Conservation (phyloP, 768 basidiomycete species). For the Xerocomus brunneocitrinus region DNA sequence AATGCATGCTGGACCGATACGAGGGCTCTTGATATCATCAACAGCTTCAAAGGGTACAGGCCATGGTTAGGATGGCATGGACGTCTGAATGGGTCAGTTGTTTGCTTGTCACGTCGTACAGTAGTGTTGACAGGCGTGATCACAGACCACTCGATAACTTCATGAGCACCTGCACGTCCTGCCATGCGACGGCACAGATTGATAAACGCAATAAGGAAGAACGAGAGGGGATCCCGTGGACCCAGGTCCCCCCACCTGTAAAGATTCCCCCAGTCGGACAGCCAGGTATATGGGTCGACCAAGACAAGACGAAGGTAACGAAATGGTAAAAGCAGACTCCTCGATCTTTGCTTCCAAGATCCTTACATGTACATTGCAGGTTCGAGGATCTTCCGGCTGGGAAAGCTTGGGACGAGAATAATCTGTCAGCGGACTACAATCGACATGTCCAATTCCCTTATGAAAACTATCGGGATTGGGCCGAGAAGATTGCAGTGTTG, state of each 20-base stretch:
- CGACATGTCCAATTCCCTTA: background rate
- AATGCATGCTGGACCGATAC: background rate
- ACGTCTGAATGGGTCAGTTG: background rate
- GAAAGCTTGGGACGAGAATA: background rate
- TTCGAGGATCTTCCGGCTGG: background rate
- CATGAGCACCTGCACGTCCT: background rate
- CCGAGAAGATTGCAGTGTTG: too few relatives aligned
- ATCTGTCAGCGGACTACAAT: background rate
- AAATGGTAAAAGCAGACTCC: background rate
- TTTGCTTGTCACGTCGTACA: background rate
- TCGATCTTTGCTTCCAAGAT: background rate
- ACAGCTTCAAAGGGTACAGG: background rate
- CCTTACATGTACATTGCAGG: background rate
- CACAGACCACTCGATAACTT: background rate
- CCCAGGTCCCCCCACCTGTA: background rate
- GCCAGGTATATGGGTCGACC: background rate
- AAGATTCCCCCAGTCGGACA: background rate
- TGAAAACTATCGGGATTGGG: too few relatives aligned
- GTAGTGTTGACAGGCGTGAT: background rate
- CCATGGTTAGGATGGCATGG: background rate
- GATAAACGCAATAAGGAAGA: background rate
- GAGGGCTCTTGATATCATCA: background rate
- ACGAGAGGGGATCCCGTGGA: background rate
- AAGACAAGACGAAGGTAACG: background rate
- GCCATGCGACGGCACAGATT: background rate